phyloP scores from a whole-genome alignment of 2,329 filamentous ascomycete species.

The Fusarium sp. region DNA sequence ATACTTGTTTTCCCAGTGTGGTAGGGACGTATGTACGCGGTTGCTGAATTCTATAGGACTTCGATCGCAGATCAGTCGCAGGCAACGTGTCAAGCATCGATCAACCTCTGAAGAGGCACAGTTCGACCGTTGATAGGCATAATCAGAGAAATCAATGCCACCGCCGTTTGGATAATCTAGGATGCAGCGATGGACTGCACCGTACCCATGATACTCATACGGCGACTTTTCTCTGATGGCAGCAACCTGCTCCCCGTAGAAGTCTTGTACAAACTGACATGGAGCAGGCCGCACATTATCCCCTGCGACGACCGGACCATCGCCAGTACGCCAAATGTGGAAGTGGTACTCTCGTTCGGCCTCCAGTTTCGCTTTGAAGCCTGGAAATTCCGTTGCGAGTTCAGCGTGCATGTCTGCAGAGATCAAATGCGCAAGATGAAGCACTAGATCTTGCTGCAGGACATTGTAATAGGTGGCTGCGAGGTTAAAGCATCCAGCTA shows the following conservation, averaged over 20 bases:
- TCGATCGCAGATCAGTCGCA: neutral
- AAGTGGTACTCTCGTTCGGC: neutral
- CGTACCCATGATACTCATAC: neutral
- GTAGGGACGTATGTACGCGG: rapidly evolving
- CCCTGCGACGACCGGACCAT: rapidly evolving
- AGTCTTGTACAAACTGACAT: neutral
- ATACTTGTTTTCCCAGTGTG: neutral
- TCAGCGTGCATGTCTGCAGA: slow-evolving; percentile 7
- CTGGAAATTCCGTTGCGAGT: neutral
- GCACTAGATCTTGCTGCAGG: neutral
- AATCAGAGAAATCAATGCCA: rapidly evolving
- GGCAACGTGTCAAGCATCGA: neutral
- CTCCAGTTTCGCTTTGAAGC: neutral
- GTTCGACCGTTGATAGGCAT: neutral
- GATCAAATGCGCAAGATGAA: neutral
- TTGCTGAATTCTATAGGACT: neutral
- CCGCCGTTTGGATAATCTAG: too few species aligned
- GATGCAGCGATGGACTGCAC: too few species aligned
- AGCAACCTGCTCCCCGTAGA: rapidly evolving
- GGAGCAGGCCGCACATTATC: neutral
- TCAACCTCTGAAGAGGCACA: neutral
- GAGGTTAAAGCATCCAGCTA: slow-evolving; percentile 22
- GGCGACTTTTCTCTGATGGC: rapidly evolving
- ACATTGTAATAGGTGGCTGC: neutral
- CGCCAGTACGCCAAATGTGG: neutral